Percentiles rank a stretch among this genome's conserved stretches.
These are phyloP conservation scores for Turritis glabra DNA, from an alignment of 345 rosid genomes.

Conservation along the genomic window DNA sequence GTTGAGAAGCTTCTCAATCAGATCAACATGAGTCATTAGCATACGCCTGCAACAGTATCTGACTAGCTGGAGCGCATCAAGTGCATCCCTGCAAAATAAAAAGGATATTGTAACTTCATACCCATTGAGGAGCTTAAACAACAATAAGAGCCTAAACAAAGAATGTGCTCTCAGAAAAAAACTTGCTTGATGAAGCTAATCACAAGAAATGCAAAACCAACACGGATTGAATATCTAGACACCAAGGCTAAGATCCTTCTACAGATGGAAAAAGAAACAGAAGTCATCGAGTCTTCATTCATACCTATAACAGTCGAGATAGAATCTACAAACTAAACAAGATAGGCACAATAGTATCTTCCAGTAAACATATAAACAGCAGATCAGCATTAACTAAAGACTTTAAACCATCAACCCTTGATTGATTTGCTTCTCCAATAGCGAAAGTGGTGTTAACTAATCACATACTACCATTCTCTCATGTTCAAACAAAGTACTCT, in stretches of 20 bases:
- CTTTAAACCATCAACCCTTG: not conserved
- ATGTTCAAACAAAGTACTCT: not conserved
- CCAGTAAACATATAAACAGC: not conserved
- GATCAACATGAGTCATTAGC: conserved; percentile 99
- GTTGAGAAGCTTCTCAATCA: conserved; percentile 97
- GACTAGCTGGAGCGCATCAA: conserved; percentile 85
- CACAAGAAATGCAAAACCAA: not conserved
- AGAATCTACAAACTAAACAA: not conserved
- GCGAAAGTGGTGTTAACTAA: not conserved
- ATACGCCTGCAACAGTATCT: conserved; percentile 96
- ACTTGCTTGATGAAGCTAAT: not conserved
- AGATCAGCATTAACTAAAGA: not conserved
- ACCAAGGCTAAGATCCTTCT: not conserved
- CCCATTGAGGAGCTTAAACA: conserved; percentile 3
- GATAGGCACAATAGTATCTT: conserved; percentile 3
- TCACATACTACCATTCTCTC: not conserved
- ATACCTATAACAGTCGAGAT: not conserved
- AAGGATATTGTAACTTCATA: not conserved
- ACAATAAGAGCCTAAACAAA: not conserved
- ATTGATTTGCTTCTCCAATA: not conserved
- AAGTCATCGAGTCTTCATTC: not conserved
- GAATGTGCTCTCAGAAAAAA: not conserved
- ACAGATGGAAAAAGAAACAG: not conserved
- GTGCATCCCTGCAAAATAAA: conserved; percentile 73
- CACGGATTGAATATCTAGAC: not conserved